Percentiles rank a stretch among this genome's conserved stretches.
Conservation (phyloP, 768 basidiomycete species). For the Leccinum longicurvipes region DNA sequence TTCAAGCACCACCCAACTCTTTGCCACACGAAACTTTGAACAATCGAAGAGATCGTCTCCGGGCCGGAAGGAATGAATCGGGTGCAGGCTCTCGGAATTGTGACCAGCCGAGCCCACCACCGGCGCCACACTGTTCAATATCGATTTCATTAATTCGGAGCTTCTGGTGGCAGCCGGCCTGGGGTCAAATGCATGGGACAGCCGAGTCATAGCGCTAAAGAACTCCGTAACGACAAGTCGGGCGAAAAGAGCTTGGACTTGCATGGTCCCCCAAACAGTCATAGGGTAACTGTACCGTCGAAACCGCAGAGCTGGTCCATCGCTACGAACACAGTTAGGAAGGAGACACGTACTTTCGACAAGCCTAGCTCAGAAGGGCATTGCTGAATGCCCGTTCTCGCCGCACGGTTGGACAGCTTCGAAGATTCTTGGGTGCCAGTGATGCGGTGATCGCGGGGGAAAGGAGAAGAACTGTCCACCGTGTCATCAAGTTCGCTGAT, state of each 20-base stretch:
- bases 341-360: neutral
- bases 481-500: neutral
- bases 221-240: neutral
- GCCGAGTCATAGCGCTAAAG: neutral
- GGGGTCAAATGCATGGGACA: neutral
- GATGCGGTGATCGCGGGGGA: neutral
- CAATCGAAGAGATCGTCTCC: neutral
- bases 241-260: neutral
- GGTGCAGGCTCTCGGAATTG: neutral
- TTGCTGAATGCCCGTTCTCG: neutral
- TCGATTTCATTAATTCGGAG: too few species aligned
- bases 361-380: neutral
- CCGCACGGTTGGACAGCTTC: neutral
- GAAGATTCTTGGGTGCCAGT: neutral
- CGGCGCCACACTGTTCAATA: neutral
- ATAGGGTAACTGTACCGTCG: neutral
- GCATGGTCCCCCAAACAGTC: too few species aligned
- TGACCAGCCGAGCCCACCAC: neutral
- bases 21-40: neutral
- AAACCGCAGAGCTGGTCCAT: too few species aligned
- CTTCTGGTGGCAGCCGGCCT: neutral
- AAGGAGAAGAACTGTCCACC: conserved; percentile 1
- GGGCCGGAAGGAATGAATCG: neutral
- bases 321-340: too few species aligned
- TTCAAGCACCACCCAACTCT: neutral